A percentile compares a stretch with the other conserved stretches of the same genome.
These are phyloP conservation scores for Agaricus blazei DNA, from an alignment of 768 basidiomycete genomes.

Conservation along the genomic window DNA sequence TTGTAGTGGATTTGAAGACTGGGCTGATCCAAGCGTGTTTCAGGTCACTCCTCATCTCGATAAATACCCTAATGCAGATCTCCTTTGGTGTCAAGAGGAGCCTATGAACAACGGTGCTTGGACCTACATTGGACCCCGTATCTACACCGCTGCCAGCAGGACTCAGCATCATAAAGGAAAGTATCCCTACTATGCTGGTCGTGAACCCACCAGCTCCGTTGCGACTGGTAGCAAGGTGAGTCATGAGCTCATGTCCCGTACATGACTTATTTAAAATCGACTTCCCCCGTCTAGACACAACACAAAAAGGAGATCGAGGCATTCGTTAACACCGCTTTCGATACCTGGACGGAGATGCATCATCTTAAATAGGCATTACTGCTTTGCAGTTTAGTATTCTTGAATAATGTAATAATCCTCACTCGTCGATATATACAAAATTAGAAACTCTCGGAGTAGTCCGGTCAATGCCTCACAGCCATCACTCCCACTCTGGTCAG, in stretches of 20 bases:
- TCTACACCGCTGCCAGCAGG: conserved; percentile 89
- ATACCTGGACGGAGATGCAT: conserved; percentile 11
- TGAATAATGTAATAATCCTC: conserved; percentile 3
- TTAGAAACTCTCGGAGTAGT: neutral
- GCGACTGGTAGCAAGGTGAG: conserved; percentile 87
- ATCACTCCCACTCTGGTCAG: conserved; percentile 91
- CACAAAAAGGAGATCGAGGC: conserved; percentile 91
- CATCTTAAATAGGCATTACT: conserved; percentile 4
- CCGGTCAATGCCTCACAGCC: conserved; percentile 52
- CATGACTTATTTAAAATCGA: neutral
- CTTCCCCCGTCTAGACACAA: conserved; percentile 41
- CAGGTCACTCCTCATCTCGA: conserved; percentile 92
- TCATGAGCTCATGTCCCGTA: conserved; percentile 5
- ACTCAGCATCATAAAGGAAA: conserved; percentile 90
- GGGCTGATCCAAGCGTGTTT: neutral
- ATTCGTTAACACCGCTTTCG: conserved; percentile 62
- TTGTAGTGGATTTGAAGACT: neutral
- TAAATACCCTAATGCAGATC: conserved; percentile 90
- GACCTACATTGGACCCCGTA: conserved; percentile 92
- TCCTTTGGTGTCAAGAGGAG: conserved; percentile 96
- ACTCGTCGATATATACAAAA: neutral
- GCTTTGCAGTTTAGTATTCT: conserved; percentile 2
- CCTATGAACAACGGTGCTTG: conserved; percentile 97
- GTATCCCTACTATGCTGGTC: conserved; percentile 88
- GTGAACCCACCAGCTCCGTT: conserved; percentile 87